A percentile compares a stretch with the other conserved stretches of the same genome.
Evolutionary conservation across 331 rosid genomes (phyloP).

Genomic region (Telfairia occidentalis): DNA sequence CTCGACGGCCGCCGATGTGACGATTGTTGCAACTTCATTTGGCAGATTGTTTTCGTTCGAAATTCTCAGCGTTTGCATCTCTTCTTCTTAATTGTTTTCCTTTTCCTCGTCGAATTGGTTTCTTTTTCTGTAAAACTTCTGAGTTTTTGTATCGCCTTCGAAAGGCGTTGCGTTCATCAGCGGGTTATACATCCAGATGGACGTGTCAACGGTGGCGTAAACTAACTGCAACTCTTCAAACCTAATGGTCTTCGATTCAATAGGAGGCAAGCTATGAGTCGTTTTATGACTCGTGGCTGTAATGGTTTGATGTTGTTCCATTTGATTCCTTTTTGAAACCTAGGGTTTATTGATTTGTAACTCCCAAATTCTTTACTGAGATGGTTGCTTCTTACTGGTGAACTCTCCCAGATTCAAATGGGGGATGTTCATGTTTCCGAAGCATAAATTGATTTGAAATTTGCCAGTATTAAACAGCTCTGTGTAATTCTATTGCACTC

Average conservation of each 20-base stretch:
- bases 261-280: constrained; percentile 16
- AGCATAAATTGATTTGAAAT: constrained; percentile 39
- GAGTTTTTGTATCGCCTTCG: constrained; percentile 36
- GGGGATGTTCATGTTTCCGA: constrained; percentile 79
- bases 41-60: not conserved
- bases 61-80: not conserved
- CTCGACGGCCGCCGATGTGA: not conserved
- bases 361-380: not conserved
- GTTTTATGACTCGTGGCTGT: constrained; percentile 19
- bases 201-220: constrained; percentile 94
- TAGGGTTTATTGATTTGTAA: too few species aligned
- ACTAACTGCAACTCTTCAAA: constrained; percentile 21
- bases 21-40: not conserved
- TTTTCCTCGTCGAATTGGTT: not conserved
- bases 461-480: constrained; percentile 72
- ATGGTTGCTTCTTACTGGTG: constrained; percentile 79
- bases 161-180: constrained; percentile 89
- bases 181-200: constrained; percentile 34
- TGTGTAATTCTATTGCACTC: constrained; percentile 31
- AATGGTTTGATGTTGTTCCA: constrained; percentile 30
- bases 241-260: constrained; percentile 6
- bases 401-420: constrained; percentile 34
- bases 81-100: not conserved
- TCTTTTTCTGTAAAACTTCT: not conserved
- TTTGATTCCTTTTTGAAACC: not conserved